Percentiles rank a stretch among this genome's conserved stretches.
These are phyloP conservation scores for Melaleuca alternifolia DNA, from an alignment of 345 rosid species.

Conservation along the genomic window DNA sequence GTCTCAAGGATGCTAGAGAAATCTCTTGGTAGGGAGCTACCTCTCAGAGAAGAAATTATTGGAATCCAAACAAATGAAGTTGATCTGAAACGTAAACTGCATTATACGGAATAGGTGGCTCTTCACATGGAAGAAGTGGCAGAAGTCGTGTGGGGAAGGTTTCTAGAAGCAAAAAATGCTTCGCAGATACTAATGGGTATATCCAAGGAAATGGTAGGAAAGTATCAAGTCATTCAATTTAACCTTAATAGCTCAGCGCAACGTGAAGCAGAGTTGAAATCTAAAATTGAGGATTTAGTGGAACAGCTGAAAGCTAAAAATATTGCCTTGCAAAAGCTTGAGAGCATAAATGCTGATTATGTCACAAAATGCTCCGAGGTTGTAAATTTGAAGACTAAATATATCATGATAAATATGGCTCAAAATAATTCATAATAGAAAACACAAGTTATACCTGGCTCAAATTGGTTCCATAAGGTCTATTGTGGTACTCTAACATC, in stretches of 20 bases:
- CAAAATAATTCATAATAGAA: too few species aligned
- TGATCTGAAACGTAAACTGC: conserved; percentile 70
- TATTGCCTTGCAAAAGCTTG: conserved; percentile 33
- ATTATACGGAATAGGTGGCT: conserved; percentile 63
- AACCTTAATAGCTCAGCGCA: conserved; percentile 45
- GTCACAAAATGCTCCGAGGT: conserved; percentile 36
- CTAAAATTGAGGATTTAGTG: conserved; percentile 36
- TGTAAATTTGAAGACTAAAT: conserved; percentile 28
- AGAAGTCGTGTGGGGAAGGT: conserved; percentile 86
- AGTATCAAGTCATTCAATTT: conserved; percentile 58
- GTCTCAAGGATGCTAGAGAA: conserved; percentile 68
- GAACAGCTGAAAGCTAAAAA: conserved; percentile 40
- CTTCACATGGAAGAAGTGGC: conserved; percentile 95
- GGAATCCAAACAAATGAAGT: conserved; percentile 55
- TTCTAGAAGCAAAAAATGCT: conserved; percentile 87
- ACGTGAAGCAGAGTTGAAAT: conserved; percentile 49
- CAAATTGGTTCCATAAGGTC: too few species aligned
- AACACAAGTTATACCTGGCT: too few species aligned
- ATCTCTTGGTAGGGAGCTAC: conserved; percentile 64
- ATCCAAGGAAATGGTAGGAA: conserved; percentile 65
- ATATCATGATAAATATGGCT: too few species aligned
- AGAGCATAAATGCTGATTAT: conserved; percentile 27
- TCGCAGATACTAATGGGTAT: conserved; percentile 76
- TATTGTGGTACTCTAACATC: too few species aligned
- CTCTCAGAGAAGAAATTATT: conserved; percentile 64